Evolutionary conservation across 129 eudicot genomes (phyloP), one percentile per base, ranked within the genome.

Genomic region (Chrysanthemum makinoi): DNA sequence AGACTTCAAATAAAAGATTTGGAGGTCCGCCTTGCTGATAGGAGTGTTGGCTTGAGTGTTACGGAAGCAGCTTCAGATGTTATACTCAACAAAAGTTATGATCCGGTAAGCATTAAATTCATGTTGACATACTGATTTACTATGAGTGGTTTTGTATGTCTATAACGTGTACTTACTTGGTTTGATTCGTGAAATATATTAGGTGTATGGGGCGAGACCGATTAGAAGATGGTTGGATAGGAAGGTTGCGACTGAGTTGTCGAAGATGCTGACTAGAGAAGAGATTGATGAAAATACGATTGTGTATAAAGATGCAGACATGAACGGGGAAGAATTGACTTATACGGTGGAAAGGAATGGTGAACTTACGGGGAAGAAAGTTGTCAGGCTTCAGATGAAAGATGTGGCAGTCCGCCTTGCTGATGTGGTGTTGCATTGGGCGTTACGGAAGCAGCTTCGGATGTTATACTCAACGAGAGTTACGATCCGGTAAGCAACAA

Each of bases 141-240:
- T 35, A 22, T 13, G 13, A 3, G 0, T 1, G 6, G 14, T 51
- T 19, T 58, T 6, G n/a, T 0, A 16, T 13, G 22, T 30, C 28
- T 22, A 35, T 66, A 10, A 7, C 2, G 16, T 15, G 52, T 17
- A 53, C 35, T 28, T 10, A 62, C 19, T 52, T 14, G 55, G 2
- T 10, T 46, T 48, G 1, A 47, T 35, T 48, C 26, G 14, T 67
- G 46, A 4, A 71, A 30, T 9, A 19, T 3, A 33, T 33, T 62
- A 92, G 98, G 92, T 90, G 0, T 94, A 87, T 79, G 99, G 99
- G 64, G 99, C 99, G 12, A 82, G 99, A 19, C 97, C 99, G 0
- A 90, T 94, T 13, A 90, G 99, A 80, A 87, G 98, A 24, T 94
- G 98, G 98, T 62, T 94, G 75, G 98, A 94, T 71, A 87, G 68